Base-by-base conservation (phyloP, 176 grass and related monocot genomes). In the Stipa capillata region DNA sequence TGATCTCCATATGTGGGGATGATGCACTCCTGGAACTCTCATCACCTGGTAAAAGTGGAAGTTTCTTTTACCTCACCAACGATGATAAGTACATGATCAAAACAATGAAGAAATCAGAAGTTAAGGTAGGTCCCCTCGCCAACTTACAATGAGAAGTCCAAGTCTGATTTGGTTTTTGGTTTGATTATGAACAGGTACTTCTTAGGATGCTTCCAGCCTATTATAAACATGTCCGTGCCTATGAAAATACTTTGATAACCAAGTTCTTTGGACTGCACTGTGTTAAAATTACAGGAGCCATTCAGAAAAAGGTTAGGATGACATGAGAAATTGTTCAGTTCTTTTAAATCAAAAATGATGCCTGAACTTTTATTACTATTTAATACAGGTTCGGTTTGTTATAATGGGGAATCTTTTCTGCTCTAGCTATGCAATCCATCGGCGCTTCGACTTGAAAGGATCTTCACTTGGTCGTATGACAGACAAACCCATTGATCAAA, bases 361-460 rank as follows among this genome's bases (percentile, higher is more conserved):
- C 3, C 33, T 66, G 23, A 25, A 7, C 32, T 57, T 62, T 8
- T 48, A 8, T 34, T 59, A 31, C 34, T 16, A 29, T 69, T 36
- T 54, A 27, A 76, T 41, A 25, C 65, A 97, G 93, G 90, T 92
- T 69, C 90, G 90, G 4, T 97, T 97, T 69, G 90, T 97, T 23
- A 97, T 97, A 82, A 97, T 97, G 90, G 93, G 93, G 9, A 97
- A 97, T 63, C 87, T 97, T 33, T 92, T 97, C 58, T 86, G 85
- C 69, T 86, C 85, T 11, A 79, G 81, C 48, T 86, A 82, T 31
- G 8, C 82, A 8, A 92, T 97, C 47, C 87, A 97, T 47, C 78
- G 93, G 45, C 93, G 87, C 72, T 92, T 97, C 6, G 93, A 92
- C 69, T 54, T 96, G 41, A 96, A 96, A 79, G 90, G 93, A 40